Evolutionary conservation across 495 filamentous ascomycete genomes (phyloP).

Genomic region (Oleoguttula mirabilis): DNA sequence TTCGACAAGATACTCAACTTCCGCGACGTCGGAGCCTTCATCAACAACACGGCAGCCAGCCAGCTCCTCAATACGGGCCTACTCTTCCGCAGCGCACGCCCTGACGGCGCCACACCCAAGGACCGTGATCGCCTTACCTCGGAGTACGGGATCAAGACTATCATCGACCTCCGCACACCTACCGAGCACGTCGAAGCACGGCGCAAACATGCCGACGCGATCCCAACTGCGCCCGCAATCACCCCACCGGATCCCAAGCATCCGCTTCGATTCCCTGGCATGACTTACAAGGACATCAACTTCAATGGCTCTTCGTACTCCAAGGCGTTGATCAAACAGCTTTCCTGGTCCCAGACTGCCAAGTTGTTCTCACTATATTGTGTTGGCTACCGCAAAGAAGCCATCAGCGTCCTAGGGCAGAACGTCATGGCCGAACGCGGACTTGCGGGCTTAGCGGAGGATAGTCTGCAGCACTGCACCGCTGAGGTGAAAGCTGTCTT

Average conservation of each 20-base stretch:
- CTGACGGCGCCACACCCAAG: constrained; percentile 54
- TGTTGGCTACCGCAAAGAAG: constrained; percentile 53
- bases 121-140: constrained; percentile 50
- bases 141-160: constrained; percentile 51
- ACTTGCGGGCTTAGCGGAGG: constrained; percentile 50
- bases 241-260: constrained; percentile 20
- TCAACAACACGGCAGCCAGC: constrained; percentile 47
- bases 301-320: constrained; percentile 65
- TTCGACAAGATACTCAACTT: constrained; percentile 49
- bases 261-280: constrained; percentile 45
- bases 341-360: constrained; percentile 58
- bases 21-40: constrained; percentile 65
- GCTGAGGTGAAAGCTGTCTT: constrained; percentile 51
- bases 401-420: constrained; percentile 51
- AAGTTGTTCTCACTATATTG: constrained; percentile 45
- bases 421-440: constrained; percentile 59
- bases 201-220: constrained; percentile 45
- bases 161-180: constrained; percentile 67
- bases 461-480: constrained; percentile 51
- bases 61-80: constrained; percentile 53
- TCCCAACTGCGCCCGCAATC: constrained; percentile 16
- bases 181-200: constrained; percentile 62
- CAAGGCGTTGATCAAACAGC: constrained; percentile 48
- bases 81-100: constrained; percentile 61
- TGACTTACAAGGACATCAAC: constrained; percentile 50